Evolutionary conservation across 257 asterid genomes (phyloP), one percentile per base, ranked within the genome.

Genomic region (Handroanthus guayacan): DNA sequence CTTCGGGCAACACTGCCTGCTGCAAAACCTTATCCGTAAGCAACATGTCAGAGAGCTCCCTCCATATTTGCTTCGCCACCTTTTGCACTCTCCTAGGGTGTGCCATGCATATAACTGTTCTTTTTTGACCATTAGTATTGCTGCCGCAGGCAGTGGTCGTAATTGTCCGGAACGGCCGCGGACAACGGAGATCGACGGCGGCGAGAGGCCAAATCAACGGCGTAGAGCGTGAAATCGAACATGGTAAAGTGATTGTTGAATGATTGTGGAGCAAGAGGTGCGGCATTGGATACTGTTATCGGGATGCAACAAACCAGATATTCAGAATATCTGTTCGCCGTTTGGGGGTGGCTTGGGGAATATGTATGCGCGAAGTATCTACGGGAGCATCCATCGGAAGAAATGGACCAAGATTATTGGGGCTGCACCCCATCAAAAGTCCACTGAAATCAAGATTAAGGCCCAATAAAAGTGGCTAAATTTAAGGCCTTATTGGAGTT

Each of bases 21-120:
- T 93, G 97, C 85, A 95, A 84, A 81, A 91, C 97, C 87, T 91
- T 91, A 78, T 95, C 98, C 1, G 93, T 87, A 3, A 95, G 86
- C 75, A 95, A 79, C 98, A 95, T 95, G 44, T 93, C 95, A 4
- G 99, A 90, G 1, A 95, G 87, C 87, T 93, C 99, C 71, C 99
- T 91, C 86, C 82, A 69, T 70, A 95, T 95, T 82, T 95, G 99
- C 80, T 88, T 91, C n/a, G 99, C 89, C 82, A 95, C 99, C 98
- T 91, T 95, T 84, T 86, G 86, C 78, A 95, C 98, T 81, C 99
- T 90, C 83, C 99, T 83, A 51, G 98, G 95, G 81, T 93, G 89
- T 64, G 99, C 98, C 99, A 95, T 93, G 84, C 98, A 95, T 73
- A 75, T 78, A 48, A 87, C 71, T 5, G 74, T 8, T 63, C 86